Evolutionary conservation across 2,329 filamentous ascomycete genomes (phyloP).

Genomic region (Talaromyces marneffei): DNA sequence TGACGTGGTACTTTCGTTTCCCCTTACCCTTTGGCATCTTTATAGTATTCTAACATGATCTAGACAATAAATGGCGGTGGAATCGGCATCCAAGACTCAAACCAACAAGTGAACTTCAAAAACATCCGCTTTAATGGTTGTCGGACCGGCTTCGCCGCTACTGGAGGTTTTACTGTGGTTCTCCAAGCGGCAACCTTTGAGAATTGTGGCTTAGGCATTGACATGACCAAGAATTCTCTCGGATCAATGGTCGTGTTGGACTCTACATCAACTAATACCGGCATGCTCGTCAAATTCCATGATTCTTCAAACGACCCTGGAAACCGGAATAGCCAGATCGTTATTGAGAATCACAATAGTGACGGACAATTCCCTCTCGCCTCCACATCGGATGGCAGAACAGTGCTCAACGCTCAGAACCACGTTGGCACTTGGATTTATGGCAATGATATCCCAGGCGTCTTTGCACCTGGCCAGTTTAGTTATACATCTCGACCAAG

Average conservation of each 20-base stretch:
- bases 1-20: conserved; percentile 23
- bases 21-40: not conserved
- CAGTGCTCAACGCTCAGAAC: conserved; percentile 19
- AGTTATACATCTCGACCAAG: conserved; percentile 8
- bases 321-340: conserved; percentile 27
- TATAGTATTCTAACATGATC: no score
- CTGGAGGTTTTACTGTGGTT: conserved; percentile 24
- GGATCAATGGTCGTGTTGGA: conserved; percentile 19
- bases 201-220: conserved; percentile 16
- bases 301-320: conserved; percentile 22
- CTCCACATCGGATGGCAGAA: conserved; percentile 22
- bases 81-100: conserved; percentile 27
- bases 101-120: conserved; percentile 40
- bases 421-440: conserved; percentile 26
- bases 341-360: conserved; percentile 26
- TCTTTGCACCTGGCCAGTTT: not conserved
- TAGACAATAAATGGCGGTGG: conserved; percentile 24
- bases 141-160: conserved; percentile 46
- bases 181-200: conserved; percentile 20
- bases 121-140: conserved; percentile 56
- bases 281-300: conserved; percentile 14
- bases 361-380: conserved; percentile 19
- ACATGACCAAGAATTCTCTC: conserved; percentile 13
- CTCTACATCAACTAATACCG: conserved; percentile 15
- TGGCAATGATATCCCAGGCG: conserved; percentile 25